Base-by-base conservation (phyloP, 805 yeast genomes). In the Yamadazyma laniorum region DNA sequence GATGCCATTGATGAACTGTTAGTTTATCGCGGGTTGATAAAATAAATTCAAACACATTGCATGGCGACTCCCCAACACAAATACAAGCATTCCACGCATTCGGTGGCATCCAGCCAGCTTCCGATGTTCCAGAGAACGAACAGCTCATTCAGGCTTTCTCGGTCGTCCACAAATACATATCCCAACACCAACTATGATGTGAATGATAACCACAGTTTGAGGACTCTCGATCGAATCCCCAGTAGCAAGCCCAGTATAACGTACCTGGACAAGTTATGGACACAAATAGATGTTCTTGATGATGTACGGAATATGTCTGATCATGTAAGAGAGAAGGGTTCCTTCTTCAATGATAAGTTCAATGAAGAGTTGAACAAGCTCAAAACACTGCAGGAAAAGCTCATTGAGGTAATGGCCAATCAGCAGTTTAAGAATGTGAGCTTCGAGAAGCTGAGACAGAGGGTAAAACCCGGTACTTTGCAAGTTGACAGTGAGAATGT, bases 261-360 rank as follows among this genome's bases (percentile, higher is more conserved):
- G 37, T 66, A 76, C 43, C 89, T 81, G 61, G 95, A 86, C 59
- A 73, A 75, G 51, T 67, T 86, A 32, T 90, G 95, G 95, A 81
- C 91, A 5, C 95, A 87, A 49, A 80, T 89, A 34, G 95, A 85
- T 51, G 82, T 85, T 0, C 68, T 91, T 45, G 90, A 87, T 47
- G 95, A 86, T 46, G 93, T 88, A 6, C 74, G 75, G 40, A 69
- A 67, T 35, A 70, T 82, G 67, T 78, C 86, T 1, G 51, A 52
- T 13, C 67, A 71, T 29, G 71, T 72, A 3, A 50, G 61, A 32
- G 48, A 51, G 46, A 72, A 58, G 34, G 72, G 70, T 29, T 69
- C 72, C n/a, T 75, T 67, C 51, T 79, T 80, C 52, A 75, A 74
- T 39, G 66, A 61, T 4, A 57, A 65, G 29, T 83, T 82, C 53